phyloP scores from a whole-genome alignment of 768 basidiomycete genomes.

The Paxillus ammoniavirescens region DNA sequence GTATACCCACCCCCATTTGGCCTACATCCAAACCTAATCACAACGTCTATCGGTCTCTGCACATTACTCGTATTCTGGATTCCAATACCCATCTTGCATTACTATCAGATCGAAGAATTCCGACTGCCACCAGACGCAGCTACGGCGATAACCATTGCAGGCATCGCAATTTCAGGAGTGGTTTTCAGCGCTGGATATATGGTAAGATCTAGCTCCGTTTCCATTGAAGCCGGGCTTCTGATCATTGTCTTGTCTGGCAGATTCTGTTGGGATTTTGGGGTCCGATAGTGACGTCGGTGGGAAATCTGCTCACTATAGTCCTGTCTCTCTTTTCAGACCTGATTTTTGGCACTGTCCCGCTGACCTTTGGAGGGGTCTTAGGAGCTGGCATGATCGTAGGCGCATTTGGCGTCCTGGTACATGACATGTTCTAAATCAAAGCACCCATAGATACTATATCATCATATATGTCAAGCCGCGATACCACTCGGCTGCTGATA shows the following conservation, averaged over 20 bases:
- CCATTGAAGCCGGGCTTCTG: background rate
- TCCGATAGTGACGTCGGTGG: constrained; percentile 84
- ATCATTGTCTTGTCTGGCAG: constrained; percentile 37
- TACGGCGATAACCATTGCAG: constrained; percentile 53
- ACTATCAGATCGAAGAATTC: constrained; percentile 63
- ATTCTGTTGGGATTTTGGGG: constrained; percentile 84
- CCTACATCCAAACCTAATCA: constrained; percentile 80
- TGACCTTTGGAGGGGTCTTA: constrained; percentile 70
- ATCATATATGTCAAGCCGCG: background rate
- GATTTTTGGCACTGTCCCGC: constrained; percentile 59
- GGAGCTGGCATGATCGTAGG: constrained; percentile 79
- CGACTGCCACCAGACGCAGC: constrained; percentile 51
- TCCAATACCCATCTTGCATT: constrained; percentile 73
- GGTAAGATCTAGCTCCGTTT: constrained; percentile 42
- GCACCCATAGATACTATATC: background rate
- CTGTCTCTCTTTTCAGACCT: constrained; percentile 81
- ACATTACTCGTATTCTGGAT: constrained; percentile 79
- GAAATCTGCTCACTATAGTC: constrained; percentile 92
- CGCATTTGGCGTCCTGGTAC: constrained; percentile 79
- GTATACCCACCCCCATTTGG: constrained; percentile 74
- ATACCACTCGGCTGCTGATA: background rate
- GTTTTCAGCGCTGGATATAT: constrained; percentile 85
- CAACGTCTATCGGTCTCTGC: constrained; percentile 73
- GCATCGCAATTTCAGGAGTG: constrained; percentile 70
- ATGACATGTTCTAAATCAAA: constrained; percentile 56